Evolutionary conservation across 2,329 filamentous ascomycete genomes (phyloP).

Genomic region (Ambrosiella beaveri): DNA sequence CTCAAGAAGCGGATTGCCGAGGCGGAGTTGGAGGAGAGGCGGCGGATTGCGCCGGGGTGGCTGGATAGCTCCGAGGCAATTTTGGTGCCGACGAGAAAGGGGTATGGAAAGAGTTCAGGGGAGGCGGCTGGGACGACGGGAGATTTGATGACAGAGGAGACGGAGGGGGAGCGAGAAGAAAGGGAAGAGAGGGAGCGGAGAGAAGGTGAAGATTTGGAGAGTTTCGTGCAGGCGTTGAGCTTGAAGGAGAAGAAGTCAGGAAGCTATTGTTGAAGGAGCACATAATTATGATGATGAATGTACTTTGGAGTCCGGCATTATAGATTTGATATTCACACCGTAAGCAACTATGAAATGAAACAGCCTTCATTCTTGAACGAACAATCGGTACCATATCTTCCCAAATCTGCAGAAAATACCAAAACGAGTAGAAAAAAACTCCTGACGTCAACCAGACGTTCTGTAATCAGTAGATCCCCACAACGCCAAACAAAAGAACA

Average conservation of each 20-base stretch:
- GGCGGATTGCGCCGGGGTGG: constrained; percentile 64
- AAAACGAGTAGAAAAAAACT: no score
- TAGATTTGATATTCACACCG: no score
- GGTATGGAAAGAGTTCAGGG: constrained; percentile 16
- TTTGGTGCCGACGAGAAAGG: not conserved
- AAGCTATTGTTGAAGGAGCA: not conserved
- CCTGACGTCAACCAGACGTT: not conserved
- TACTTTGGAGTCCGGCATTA: no score
- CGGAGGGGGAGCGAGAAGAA: constrained; percentile 28
- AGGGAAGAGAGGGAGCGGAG: constrained; percentile 1
- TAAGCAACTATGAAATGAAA: no score
- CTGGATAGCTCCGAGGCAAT: constrained; percentile 47
- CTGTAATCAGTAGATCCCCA: not conserved
- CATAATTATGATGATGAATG: no score
- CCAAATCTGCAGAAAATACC: no score
- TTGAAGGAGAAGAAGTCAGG: constrained; percentile 8
- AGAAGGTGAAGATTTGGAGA: constrained; percentile 4
- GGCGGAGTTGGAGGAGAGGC: constrained; percentile 61
- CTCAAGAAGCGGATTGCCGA: constrained; percentile 52
- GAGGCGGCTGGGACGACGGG: not conserved
- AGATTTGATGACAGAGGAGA: constrained; percentile 13
- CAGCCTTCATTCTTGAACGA: no score
- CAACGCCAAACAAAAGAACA: not conserved
- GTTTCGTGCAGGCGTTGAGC: constrained; percentile 9
- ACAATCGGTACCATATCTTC: no score